Conservation (phyloP, 1,284 basidiomycete genomes). For the Xerocomus nothofagi region DNA sequence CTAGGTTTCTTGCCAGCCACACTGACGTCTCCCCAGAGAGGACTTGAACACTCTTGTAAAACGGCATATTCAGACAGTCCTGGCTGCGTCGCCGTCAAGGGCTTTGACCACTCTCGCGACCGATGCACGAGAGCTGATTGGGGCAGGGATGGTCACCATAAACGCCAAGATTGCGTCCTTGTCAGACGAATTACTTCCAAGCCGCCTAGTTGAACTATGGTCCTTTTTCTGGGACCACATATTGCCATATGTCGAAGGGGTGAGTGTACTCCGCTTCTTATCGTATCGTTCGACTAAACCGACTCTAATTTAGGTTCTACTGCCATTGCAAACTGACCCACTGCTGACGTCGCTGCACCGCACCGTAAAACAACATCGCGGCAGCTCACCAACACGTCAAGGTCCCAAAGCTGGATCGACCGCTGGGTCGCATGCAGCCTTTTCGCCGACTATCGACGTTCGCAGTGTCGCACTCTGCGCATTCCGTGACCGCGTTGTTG, state of each 20-base stretch:
- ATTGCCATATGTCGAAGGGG: slow-evolving; percentile 86
- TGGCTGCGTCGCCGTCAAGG: slow-evolving; percentile 63
- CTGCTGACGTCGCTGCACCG: slow-evolving; percentile 67
- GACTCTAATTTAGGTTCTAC: slow-evolving; percentile 52
- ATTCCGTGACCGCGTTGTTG: slow-evolving; percentile 79
- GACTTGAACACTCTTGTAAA: slow-evolving; percentile 83
- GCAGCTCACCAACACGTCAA: slow-evolving; percentile 56
- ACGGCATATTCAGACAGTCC: slow-evolving; percentile 70
- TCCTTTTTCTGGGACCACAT: slow-evolving; percentile 93
- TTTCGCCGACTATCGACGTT: slow-evolving; percentile 66
- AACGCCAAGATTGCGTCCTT: slow-evolving; percentile 77
- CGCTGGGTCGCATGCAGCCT: slow-evolving; percentile 27
- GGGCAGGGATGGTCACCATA: slow-evolving; percentile 88
- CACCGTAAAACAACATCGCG: slow-evolving; percentile 56
- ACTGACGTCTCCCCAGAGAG: slow-evolving; percentile 54
- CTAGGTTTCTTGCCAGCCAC: not conserved
- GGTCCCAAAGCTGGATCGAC: slow-evolving; percentile 45
- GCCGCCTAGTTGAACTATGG: slow-evolving; percentile 86
- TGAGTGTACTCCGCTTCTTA: slow-evolving; percentile 38
- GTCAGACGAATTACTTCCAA: slow-evolving; percentile 74
- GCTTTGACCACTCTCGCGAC: slow-evolving; percentile 69
- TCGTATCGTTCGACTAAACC: slow-evolving; percentile 1
- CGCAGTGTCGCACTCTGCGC: slow-evolving; percentile 75
- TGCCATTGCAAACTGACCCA: slow-evolving; percentile 75
- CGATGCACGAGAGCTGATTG: slow-evolving; percentile 82